Conservation (phyloP, 176 grass and related monocot genomes). For the Oryza brachyantha region DNA sequence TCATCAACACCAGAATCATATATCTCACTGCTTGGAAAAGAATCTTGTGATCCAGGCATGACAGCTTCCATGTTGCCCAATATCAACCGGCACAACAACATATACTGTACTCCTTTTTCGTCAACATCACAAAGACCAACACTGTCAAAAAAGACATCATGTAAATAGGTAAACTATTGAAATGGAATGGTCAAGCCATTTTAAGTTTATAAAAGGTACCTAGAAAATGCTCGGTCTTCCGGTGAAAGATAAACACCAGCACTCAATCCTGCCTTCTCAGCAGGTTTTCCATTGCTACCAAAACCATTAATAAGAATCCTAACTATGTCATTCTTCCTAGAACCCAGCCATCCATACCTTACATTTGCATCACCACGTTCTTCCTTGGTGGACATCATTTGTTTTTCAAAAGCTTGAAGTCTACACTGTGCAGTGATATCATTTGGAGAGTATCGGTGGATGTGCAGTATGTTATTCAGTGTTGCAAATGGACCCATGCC, state of each 20-base stretch:
- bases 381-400: conserved; percentile 54
- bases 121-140: conserved; percentile 90
- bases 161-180: conserved; percentile 12
- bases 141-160: conserved; percentile 38
- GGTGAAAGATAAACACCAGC: conserved; percentile 63
- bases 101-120: conserved; percentile 85
- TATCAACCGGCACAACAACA: conserved; percentile 74
- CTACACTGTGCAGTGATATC: conserved; percentile 58
- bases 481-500: conserved; percentile 71
- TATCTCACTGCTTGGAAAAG: conserved; percentile 48
- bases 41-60: conserved; percentile 47
- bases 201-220: conserved; percentile 36
- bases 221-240: conserved; percentile 67
- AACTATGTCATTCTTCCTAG: conserved; percentile 66
- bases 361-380: conserved; percentile 58
- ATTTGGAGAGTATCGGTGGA: conserved; percentile 63
- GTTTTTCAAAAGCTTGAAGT: conserved; percentile 74
- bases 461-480: conserved; percentile 55
- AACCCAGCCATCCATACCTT: conserved; percentile 77
- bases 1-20: conserved; percentile 59
- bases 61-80: conserved; percentile 60
- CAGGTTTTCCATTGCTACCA: conserved; percentile 43
- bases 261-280: conserved; percentile 42
- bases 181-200: conserved; percentile 7
- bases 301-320: conserved; percentile 78